These are phyloP conservation scores for Metschnikowia dekortorum DNA, from an alignment of 805 yeast genomes.

Conservation along the genomic window DNA sequence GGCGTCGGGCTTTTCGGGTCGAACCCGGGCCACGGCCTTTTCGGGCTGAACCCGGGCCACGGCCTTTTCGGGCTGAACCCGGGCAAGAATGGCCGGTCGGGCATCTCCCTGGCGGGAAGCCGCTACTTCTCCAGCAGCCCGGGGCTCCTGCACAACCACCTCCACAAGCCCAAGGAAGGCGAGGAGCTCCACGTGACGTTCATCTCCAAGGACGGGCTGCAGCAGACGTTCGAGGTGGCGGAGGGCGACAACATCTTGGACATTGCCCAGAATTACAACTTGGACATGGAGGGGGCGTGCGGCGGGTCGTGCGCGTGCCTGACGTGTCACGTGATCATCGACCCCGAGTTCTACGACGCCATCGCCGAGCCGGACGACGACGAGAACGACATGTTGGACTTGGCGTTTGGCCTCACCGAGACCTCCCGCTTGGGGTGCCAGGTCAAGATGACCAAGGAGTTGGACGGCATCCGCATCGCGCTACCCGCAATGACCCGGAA, in stretches of 20 bases:
- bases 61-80: no score
- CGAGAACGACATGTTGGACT: conserved; percentile 96
- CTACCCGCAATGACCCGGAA: conserved; percentile 97
- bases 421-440: conserved; percentile 96
- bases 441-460: conserved; percentile 78
- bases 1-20: no score
- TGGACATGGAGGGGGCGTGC: conserved; percentile 98
- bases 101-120: not conserved
- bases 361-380: conserved; percentile 96
- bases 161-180: conserved; percentile 88
- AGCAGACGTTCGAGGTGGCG: conserved; percentile 75
- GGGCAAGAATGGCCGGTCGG: no score
- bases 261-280: conserved; percentile 87
- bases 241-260: conserved; percentile 91
- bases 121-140: not conserved
- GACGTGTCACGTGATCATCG: conserved; percentile 94
- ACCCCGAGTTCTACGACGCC: conserved; percentile 87
- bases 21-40: no score
- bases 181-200: conserved; percentile 82
- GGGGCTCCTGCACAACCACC: conserved; percentile 68
- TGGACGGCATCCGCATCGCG: conserved; percentile 93
- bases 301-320: conserved; percentile 99
- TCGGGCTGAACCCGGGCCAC: no score
- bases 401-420: conserved; percentile 96
- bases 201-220: conserved; percentile 87